phyloP scores from a whole-genome alignment of 2,329 filamentous ascomycete genomes.

The Cladosporium sp. region DNA sequence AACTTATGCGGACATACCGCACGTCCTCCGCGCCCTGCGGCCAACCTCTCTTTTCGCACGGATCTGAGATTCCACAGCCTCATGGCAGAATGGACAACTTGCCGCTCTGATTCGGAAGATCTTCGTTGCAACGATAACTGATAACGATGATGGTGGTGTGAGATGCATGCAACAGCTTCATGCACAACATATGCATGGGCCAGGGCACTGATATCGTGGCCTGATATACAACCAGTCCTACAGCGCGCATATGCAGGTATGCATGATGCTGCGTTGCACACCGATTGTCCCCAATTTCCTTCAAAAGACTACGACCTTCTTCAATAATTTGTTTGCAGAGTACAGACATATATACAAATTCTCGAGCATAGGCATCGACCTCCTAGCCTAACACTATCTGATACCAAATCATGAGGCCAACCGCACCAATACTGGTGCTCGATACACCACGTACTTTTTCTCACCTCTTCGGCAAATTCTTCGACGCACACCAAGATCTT shows the following conservation, averaged over 20 bases:
- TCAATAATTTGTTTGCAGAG: not conserved
- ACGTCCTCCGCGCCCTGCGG: not conserved
- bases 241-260: not conserved
- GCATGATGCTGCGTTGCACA: not conserved
- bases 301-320: not conserved
- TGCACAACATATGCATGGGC: not conserved
- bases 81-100: not conserved
- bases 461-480: not conserved
- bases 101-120: not conserved
- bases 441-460: not conserved
- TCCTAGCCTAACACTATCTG: not conserved
- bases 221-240: not conserved
- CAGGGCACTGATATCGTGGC: not conserved
- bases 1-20: not conserved
- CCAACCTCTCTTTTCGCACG: not conserved
- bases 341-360: not conserved
- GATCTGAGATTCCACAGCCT: not conserved
- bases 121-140: not conserved
- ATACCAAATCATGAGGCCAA: not conserved
- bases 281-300: not conserved
- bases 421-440: not conserved
- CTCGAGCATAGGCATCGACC: not conserved
- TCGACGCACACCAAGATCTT: not conserved
- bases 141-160: not conserved
- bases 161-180: not conserved